phyloP scores from a whole-genome alignment of 768 basidiomycete species.

The Rhizopogon sp. region DNA sequence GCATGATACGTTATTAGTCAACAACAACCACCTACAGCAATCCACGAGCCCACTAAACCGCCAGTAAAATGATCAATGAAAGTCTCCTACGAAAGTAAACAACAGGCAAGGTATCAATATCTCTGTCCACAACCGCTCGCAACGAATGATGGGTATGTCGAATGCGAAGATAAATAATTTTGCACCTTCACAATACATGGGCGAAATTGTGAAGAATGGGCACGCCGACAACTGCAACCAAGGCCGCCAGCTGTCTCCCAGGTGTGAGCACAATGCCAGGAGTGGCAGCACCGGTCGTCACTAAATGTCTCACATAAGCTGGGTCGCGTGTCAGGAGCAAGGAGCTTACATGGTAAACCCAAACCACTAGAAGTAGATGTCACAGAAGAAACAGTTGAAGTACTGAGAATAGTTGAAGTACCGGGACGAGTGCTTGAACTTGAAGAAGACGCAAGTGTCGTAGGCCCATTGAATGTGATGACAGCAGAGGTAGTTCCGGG shows the following conservation, averaged over 20 bases:
- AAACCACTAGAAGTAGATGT: background rate
- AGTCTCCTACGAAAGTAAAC: background rate
- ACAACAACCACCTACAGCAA: background rate
- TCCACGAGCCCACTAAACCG: constrained; percentile 2
- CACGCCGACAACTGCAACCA: constrained; percentile 8
- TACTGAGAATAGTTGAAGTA: background rate
- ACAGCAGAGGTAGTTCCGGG: background rate
- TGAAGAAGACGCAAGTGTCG: background rate
- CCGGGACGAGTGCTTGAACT: background rate
- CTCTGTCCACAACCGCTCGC: background rate
- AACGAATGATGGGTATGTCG: background rate
- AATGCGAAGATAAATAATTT: background rate
- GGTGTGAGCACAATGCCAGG: constrained; percentile 3
- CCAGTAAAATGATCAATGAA: background rate
- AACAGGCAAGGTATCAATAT: background rate
- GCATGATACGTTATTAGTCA: no score
- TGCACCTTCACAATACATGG: background rate
- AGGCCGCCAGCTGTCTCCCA: background rate
- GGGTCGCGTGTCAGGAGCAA: background rate
- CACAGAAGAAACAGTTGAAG: background rate
- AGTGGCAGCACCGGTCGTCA: constrained; percentile 2
- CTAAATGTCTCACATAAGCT: background rate
- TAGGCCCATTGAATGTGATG: background rate
- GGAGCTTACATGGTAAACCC: background rate
- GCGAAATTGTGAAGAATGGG: background rate